Evolutionary conservation across 306 rosid genomes (phyloP).

Genomic region (Acmispon strigosus): DNA sequence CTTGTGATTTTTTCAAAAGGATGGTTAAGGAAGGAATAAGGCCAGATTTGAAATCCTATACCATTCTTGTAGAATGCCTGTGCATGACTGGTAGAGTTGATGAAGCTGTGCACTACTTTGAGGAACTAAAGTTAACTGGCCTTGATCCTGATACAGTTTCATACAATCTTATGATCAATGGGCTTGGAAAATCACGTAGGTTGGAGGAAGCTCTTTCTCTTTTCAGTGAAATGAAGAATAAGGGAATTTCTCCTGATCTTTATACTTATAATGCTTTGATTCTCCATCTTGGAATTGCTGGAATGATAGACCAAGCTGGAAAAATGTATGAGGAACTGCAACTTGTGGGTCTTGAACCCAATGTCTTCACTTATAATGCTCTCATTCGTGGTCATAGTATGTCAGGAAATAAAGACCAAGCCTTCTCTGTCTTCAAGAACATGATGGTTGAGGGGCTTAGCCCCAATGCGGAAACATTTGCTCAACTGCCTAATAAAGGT

Average conservation of each 20-base stretch:
- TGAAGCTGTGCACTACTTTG: constrained; percentile 68
- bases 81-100: constrained; percentile 64
- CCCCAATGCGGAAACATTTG: constrained; percentile 67
- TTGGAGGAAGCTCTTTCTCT: constrained; percentile 67
- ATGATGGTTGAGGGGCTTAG: constrained; percentile 90
- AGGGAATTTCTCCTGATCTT: constrained; percentile 71
- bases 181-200: constrained; percentile 70
- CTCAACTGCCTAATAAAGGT: constrained; percentile 77
- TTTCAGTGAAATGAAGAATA: constrained; percentile 63
- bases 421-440: constrained; percentile 70
- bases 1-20: constrained; percentile 56
- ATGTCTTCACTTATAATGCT: constrained; percentile 90
- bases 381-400: constrained; percentile 77
- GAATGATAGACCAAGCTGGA: constrained; percentile 77
- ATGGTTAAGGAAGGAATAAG: constrained; percentile 83
- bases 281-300: constrained; percentile 71
- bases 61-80: constrained; percentile 77
- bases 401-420: constrained; percentile 64
- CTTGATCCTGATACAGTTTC: constrained; percentile 68
- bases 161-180: constrained; percentile 70
- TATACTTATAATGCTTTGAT: constrained; percentile 77
- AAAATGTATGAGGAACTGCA: constrained; percentile 70
- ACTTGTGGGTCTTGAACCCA: constrained; percentile 70
- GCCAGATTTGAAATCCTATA: constrained; percentile 83
- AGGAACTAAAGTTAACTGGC: constrained; percentile 75